Base-by-base conservation (phyloP, 2,329 filamentous ascomycete species). In the Xylariaceae sp. region DNA sequence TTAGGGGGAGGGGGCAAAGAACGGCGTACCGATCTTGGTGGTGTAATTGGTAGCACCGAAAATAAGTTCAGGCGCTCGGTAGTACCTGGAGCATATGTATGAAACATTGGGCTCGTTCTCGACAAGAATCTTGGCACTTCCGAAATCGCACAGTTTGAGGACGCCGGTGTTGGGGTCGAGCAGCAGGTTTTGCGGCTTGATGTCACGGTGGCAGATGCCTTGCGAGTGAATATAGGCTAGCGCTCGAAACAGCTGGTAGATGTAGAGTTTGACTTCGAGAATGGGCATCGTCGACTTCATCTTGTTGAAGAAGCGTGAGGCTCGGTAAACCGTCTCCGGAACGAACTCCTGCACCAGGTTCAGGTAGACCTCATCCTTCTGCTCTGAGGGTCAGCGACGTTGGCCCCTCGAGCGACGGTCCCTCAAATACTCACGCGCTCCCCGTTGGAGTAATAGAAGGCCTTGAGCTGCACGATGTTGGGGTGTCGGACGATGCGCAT, bases 231-330 rank as follows among this genome's bases (percentile, higher is more conserved):
- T 98, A 67, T 98, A 98, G 56, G 92, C 92, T 50, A 98, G 75
- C 22, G 92, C 94, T 51, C 92, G 83, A 77, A 98, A 98, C 35
- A 98, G 83, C 70, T 98, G 92, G 68, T 98, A 98, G 59, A 90
- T 98, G 72, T 96, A 98, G 43, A 98, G 82, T 72, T 98, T 98
- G 59, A 96, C 88, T 64, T 98, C 92, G 51, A 98, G 77, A 52
- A 90, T 94, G 12, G 92, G 92, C 92, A 98, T 98, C 33, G 90
- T 95, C 5, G 89, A 94, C 79, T 96, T 98, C 82, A 96, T 83
- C 72, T 98, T 98, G 75, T 93, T 96, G 75, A 98, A 98, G 68
- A 95, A 96, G 54, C 92, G 82, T 44, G 92, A 96, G 27, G 92
- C 92, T 55, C 92, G 82, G 64, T 98, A 98, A 32, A 98, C 92